These are phyloP conservation scores for Cryomyces minteri DNA, from an alignment of 495 filamentous ascomycete genomes.

Conservation along the genomic window DNA sequence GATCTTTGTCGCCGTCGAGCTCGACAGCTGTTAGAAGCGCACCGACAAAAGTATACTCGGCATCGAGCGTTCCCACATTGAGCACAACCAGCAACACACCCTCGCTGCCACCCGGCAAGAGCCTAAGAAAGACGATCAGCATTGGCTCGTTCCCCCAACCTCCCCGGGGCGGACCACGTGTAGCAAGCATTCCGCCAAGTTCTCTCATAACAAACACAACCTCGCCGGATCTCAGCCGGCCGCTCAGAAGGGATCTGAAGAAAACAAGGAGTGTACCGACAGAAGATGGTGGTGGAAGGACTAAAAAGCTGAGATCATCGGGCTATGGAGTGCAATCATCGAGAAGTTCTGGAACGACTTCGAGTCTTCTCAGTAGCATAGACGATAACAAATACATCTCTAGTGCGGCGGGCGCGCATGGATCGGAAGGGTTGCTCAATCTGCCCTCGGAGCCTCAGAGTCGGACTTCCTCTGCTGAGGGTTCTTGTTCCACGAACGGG, in stretches of 20 bases:
- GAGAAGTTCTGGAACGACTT: too few species aligned
- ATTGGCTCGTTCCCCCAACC: conserved; percentile 89
- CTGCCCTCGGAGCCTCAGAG: conserved; percentile 69
- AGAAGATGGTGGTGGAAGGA: too few species aligned
- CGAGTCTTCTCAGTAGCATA: too few species aligned
- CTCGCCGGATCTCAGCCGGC: too few species aligned
- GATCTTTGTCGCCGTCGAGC: conserved; percentile 10
- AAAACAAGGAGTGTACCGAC: too few species aligned
- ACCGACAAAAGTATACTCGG: conserved; percentile 2
- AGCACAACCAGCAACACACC: conserved; percentile 1
- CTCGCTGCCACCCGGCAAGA: conserved; percentile 34
- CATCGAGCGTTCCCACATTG: conserved; percentile 14
- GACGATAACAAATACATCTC: conserved; percentile 4
- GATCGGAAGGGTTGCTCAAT: conserved; percentile 52
- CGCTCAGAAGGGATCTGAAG: too few species aligned
- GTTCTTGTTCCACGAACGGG: conserved; percentile 75
- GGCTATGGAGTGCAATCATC: too few species aligned
- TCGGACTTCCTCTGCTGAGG: conserved; percentile 74
- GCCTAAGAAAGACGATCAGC: conserved; percentile 69
- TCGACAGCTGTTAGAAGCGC: not conserved
- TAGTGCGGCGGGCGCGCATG: conserved; percentile 27
- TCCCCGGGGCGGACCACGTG: conserved; percentile 40
- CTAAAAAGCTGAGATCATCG: too few species aligned
- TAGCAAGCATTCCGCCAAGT: conserved; percentile 37
- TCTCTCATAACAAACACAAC: conserved; percentile 27